These are phyloP conservation scores for Melampsora larici-populina DNA, from an alignment of 1,284 basidiomycete species.

Conservation along the genomic window DNA sequence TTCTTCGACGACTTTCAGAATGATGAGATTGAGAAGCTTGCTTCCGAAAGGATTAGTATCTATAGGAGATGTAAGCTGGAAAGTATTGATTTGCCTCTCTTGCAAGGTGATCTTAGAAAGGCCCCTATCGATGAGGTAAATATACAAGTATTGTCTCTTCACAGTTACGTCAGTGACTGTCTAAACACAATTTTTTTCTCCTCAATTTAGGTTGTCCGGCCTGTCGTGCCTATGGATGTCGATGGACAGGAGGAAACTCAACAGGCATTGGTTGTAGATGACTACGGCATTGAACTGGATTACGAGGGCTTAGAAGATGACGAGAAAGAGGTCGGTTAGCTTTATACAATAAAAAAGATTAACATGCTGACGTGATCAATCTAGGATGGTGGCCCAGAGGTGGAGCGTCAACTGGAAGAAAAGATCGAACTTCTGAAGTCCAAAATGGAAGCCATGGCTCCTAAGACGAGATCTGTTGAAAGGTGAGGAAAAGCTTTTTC, in stretches of 20 bases:
- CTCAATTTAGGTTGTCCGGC: conserved; percentile 10
- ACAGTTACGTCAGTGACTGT: neutral
- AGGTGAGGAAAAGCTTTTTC: conserved; percentile 57
- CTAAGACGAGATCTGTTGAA: conserved; percentile 94
- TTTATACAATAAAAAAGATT: too few relatives aligned
- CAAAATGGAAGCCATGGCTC: conserved; percentile 91
- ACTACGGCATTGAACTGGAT: conserved; percentile 87
- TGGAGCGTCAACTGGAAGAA: conserved; percentile 71
- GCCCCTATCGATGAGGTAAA: conserved; percentile 89
- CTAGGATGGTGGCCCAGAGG: conserved; percentile 67
- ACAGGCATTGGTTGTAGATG: conserved; percentile 66
- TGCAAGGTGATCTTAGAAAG: conserved; percentile 71
- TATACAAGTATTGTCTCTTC: neutral
- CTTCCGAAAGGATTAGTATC: conserved; percentile 76
- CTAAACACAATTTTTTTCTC: conserved; percentile 46
- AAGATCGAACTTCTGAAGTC: conserved; percentile 67
- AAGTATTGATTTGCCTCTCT: conserved; percentile 78
- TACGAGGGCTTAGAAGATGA: conserved; percentile 74
- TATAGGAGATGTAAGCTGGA: conserved; percentile 92
- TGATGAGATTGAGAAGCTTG: conserved; percentile 86
- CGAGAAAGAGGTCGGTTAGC: conserved; percentile 65
- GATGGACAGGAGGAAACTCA: conserved; percentile 71
- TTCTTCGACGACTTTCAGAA: conserved; percentile 59
- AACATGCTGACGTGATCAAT: neutral
- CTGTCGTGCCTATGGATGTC: conserved; percentile 68